Base-by-base conservation (phyloP, 495 filamentous ascomycete species). In the Lasiosphaeria hispida region DNA sequence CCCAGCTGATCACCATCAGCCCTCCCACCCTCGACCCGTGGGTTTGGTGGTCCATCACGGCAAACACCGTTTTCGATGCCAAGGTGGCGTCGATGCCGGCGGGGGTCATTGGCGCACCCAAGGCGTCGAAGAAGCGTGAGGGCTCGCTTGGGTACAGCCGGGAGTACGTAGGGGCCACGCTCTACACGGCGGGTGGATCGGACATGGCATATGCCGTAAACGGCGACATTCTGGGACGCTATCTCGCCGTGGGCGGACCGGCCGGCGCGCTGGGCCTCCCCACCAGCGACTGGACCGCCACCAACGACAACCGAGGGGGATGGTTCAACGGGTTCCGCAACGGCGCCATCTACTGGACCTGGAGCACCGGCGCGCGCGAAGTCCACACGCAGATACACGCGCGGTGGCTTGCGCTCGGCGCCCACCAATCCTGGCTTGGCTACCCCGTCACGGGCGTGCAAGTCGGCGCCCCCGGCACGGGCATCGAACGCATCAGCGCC, bases 341-440 rank as follows among this genome's bases (percentile, higher is more conserved):
- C 47, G 47, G 47, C 47, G 47, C 47, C 47, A 50, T 50, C 18
- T 50, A 50, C 47, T 50, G 47, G 47, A 50, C 23, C 19, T 7
- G 2, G 19, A 7, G 4, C 19, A 34, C 33, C 10, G 30, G 47
- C 4, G 47, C 47, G 9, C 17, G 47, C 10, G 47, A 50, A 33
- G 30, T 50, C 3, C 23, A 34, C 19, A n/a, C 19, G 10, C 18
- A 34, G 9, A 50, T 50, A 11, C 37, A 50, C 47, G 11, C 47
- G 47, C 10, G 19, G 10, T 50, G 47, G 47, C 23, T 35, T 3
- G 14, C 19, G 18, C 30, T 50, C 19, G 19, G 23, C 19, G 47
- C 4, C 47, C 47, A 36, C 23, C 19, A 10, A 11, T 50, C 47
- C 47, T 50, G 47, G 47, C 47, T 50, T 13, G 47, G 47, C 4